phyloP scores from a whole-genome alignment of 805 yeast species.

The Saturnispora gosingensis region DNA sequence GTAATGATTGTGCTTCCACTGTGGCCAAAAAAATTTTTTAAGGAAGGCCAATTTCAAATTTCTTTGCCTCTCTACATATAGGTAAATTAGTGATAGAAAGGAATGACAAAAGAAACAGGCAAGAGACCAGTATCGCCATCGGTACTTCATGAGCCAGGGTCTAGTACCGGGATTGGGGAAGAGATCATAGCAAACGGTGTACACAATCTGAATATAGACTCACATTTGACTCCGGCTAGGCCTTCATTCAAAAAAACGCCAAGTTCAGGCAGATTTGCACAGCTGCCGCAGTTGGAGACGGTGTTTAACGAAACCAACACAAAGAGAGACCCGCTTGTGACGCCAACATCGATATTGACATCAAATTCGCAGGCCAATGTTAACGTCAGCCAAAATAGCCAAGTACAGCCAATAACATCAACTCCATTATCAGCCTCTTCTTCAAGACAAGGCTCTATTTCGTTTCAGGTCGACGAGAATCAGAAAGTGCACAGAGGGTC shows the following conservation, averaged over 20 bases:
- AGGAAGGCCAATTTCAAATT: not conserved
- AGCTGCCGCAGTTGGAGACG: conserved; percentile 13
- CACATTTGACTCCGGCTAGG: conserved; percentile 2
- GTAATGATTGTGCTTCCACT: not conserved
- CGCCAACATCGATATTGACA: conserved; percentile 9
- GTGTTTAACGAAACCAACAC: not conserved
- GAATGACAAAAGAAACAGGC: not conserved
- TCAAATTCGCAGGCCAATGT: conserved; percentile 13
- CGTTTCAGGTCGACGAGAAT: conserved; percentile 37
- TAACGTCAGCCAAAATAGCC: not conserved
- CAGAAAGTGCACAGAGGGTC: conserved; percentile 44
- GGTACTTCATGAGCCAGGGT: not conserved
- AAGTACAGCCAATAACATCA: not conserved
- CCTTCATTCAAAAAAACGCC: conserved; percentile 8
- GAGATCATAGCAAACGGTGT: not conserved
- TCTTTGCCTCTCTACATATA: not conserved
- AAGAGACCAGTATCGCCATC: not conserved
- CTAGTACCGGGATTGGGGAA: not conserved
- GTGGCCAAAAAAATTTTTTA: not conserved
- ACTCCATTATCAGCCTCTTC: conserved; percentile 8
- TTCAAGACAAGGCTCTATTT: conserved; percentile 25
- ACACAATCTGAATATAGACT: not conserved
- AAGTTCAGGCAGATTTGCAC: conserved; percentile 9
- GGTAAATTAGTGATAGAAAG: not conserved
- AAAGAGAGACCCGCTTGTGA: not conserved